Percentiles rank a stretch among this genome's conserved stretches.
Evolutionary conservation across 2,329 filamentous ascomycete genomes (phyloP).

Genomic region (Canariomyces notabilis): DNA sequence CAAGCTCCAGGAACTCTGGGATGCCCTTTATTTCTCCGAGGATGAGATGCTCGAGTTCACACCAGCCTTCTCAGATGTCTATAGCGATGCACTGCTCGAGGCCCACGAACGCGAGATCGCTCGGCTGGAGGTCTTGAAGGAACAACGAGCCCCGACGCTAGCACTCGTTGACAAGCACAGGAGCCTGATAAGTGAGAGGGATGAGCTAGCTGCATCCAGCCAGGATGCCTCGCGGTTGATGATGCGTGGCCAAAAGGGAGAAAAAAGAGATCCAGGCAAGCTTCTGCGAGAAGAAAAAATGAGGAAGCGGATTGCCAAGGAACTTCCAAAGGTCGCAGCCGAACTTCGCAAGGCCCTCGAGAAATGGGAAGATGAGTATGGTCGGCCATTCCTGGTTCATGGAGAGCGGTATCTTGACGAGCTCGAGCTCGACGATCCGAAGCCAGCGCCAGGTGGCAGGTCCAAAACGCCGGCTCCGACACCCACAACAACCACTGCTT

Average conservation of each 20-base stretch:
- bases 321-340: constrained; percentile 82
- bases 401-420: constrained; percentile 87
- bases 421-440: constrained; percentile 60
- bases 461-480: constrained; percentile 71
- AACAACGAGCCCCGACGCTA: constrained; percentile 81
- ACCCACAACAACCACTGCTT: constrained; percentile 38
- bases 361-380: constrained; percentile 89
- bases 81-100: constrained; percentile 89
- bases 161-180: constrained; percentile 79
- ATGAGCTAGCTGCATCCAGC: constrained; percentile 83
- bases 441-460: constrained; percentile 55
- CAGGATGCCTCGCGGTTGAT: constrained; percentile 93
- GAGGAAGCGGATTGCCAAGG: constrained; percentile 94
- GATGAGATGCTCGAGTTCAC: constrained; percentile 99
- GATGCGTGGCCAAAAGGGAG: constrained; percentile 85
- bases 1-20: constrained; percentile 92
- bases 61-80: constrained; percentile 93
- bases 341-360: constrained; percentile 82
- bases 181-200: constrained; percentile 74
- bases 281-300: constrained; percentile 95
- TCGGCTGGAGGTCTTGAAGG: constrained; percentile 73
- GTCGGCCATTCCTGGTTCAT: constrained; percentile 85
- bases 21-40: constrained; percentile 87
- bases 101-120: constrained; percentile 90
- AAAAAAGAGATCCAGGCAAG: constrained; percentile 90